Percentiles rank a stretch among this genome's conserved stretches.
Evolutionary conservation across 169 alveolate genomes (phyloP).

Genomic region (Plasmodium yoelii): DNA sequence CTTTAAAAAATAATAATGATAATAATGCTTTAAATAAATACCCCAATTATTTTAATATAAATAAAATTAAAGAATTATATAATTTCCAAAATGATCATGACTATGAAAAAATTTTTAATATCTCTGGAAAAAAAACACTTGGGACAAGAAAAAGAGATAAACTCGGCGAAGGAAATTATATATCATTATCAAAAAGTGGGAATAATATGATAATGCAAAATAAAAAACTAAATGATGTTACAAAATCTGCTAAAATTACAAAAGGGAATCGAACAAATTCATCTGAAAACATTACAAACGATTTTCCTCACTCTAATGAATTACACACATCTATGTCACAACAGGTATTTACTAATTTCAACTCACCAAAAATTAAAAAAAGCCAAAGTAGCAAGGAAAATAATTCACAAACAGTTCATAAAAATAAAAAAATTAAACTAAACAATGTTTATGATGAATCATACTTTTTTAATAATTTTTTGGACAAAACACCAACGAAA

Average conservation of each 20-base stretch:
- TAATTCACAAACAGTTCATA: background rate
- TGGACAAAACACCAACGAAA: constrained; percentile 54
- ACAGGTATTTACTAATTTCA: background rate
- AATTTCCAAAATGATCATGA: constrained; percentile 15
- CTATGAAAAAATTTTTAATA: constrained; percentile 52
- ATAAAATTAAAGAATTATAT: constrained; percentile 28
- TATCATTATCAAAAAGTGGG: background rate
- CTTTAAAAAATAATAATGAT: constrained; percentile 25
- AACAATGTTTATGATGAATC: constrained; percentile 1
- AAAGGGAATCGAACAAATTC: too few species aligned
- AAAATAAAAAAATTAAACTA: constrained; percentile 27
- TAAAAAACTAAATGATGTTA: too few species aligned
- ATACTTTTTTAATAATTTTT: constrained; percentile 7
- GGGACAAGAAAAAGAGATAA: constrained; percentile 31
- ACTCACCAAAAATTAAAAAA: background rate
- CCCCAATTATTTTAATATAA: constrained; percentile 50
- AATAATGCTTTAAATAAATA: constrained; percentile 20
- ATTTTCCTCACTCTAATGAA: too few species aligned
- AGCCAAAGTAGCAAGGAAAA: constrained; percentile 9
- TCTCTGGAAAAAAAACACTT: background rate
- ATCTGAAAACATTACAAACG: too few species aligned
- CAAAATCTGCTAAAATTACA: too few species aligned
- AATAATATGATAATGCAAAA: too few species aligned
- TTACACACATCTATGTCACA: too few species aligned
- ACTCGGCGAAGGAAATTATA: background rate